Evolutionary conservation across 1,284 basidiomycete species (phyloP), one percentile per base, ranked within the genome.

Genomic region (Xanthoconium separans): DNA sequence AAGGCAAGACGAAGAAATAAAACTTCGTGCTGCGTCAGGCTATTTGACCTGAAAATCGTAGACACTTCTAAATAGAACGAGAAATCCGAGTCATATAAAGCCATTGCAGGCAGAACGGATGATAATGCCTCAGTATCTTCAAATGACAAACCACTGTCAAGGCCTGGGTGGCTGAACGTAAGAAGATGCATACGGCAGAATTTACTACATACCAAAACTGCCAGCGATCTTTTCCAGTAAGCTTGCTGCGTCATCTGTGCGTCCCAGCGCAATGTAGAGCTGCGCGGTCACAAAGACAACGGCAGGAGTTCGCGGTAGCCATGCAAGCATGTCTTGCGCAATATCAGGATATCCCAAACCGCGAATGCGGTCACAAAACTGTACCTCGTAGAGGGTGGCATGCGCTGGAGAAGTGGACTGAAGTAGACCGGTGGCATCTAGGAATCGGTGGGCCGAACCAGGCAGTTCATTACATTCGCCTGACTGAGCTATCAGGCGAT

Each of bases 11-110:
- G 82, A 48, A 89, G 83, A 65, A 95, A 96, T 24, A 72, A 71
- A 33, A 90, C 82, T 58, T 93, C 87, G 40, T 90, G 77, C 29
- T 74, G 74, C 18, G 84, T 78, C 54, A 81, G 72, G 30, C 73
- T 74, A 41, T 75, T 76, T 44, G 78, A 74, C 64, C 85, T 87
- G 75, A 93, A 94, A 13, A 94, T 73, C 24, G 79, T 74, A n/a
- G 87, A 81, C 43, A 83, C 79, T 68, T 93, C 90, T 34, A 85
- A 71, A 72, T 93, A 95, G 73, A 91, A 96, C 6, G 79, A 77
- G 62, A 85, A 85, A 52, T 84, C 77, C 6, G 84, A 84, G 53
- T 82, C 77, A 53, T 83, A 80, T 15, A 81, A 65, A 45, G 78
- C 75, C 29, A 75, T 75, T 27, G 75, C 75, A 22, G 90, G 89